Base-by-base conservation (phyloP, 2,329 filamentous ascomycete genomes). In the Ceratocystis albifundus region DNA sequence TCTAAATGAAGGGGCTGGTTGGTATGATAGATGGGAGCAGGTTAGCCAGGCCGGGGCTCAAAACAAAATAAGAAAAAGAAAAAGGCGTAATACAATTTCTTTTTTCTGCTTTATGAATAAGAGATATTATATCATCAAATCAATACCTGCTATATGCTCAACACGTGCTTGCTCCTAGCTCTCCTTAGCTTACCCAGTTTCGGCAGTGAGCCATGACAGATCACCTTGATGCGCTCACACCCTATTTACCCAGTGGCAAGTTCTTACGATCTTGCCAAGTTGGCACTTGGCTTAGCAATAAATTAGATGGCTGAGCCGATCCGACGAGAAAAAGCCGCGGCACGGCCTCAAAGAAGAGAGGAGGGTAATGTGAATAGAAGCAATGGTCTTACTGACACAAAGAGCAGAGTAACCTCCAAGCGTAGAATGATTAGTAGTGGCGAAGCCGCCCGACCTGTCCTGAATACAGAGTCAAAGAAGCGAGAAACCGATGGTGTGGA, bases 41-140 rank as follows among this genome's bases (percentile, higher is more conserved):
- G 22, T 10, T 50, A 7, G 50, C 41, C 32, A 41, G 10, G 36
- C 59, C 28, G 44, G 59, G 61, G 44, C 41, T 66, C 59, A 25
- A 55, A 57, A 61, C 57, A 66, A 41, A 36, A 68, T 65, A 65
- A 67, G 28, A 65, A 66, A 65, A 65, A 62, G 36, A 28, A 25
- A 55, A 67, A 22, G 45, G 44, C 59, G 59, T 59, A 45, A 41
- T 57, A 53, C 12, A n/a, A n/a, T n/a, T n/a, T 41, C 15, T 41
- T 41, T 41, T 41, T 41, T 41, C 36, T 53, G 20, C 48, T 53
- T 53, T 53, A 53, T 28, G 48, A 22, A 53, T 22, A 25, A 53
- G 20, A 53, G 15, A 28, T 15, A 53, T n/a, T 41, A 15, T 15
- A 53, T 28, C 36, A 53, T 28, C 36, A 53, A 22, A 53, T 10